phyloP scores from a whole-genome alignment of 164 flowering plant genomes.

The Liriodendron chinense region DNA sequence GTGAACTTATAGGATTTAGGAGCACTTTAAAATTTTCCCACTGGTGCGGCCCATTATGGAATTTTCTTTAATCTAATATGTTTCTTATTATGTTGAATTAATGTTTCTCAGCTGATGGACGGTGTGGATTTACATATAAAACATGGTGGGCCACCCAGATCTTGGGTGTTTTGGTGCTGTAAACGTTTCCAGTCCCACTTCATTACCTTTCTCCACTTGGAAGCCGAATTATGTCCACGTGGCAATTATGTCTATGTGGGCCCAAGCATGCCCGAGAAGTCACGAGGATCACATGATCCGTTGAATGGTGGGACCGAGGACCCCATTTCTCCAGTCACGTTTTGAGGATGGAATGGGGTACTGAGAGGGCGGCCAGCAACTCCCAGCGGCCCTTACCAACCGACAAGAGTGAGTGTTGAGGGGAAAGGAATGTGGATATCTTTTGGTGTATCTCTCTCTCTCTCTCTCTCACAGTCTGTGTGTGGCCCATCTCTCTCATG shows the following conservation, averaged over 20 bases:
- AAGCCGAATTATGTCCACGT: neutral
- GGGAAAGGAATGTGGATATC: neutral
- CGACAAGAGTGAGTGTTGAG: constrained; percentile 12
- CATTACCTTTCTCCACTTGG: no score
- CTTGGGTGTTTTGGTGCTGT: no score
- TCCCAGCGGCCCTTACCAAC: constrained; percentile 6
- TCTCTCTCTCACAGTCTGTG: no score
- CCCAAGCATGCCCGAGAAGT: neutral
- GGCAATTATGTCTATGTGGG: neutral
- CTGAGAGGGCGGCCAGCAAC: neutral
- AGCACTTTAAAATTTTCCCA: no score
- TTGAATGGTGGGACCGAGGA: constrained; percentile 1
- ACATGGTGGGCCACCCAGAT: no score
- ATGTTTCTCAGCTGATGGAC: no score
- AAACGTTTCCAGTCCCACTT: no score
- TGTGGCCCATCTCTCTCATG: neutral
- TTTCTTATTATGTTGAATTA: no score
- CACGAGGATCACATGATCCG: neutral
- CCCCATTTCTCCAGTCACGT: neutral
- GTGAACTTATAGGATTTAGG: no score
- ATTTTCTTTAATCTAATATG: no score
- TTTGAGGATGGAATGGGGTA: neutral
- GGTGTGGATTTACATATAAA: no score
- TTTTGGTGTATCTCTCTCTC: neutral
- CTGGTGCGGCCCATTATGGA: no score